Evolutionary conservation across 2,329 filamentous ascomycete species (phyloP).

Genomic region (Ramularia collo-cygni): DNA sequence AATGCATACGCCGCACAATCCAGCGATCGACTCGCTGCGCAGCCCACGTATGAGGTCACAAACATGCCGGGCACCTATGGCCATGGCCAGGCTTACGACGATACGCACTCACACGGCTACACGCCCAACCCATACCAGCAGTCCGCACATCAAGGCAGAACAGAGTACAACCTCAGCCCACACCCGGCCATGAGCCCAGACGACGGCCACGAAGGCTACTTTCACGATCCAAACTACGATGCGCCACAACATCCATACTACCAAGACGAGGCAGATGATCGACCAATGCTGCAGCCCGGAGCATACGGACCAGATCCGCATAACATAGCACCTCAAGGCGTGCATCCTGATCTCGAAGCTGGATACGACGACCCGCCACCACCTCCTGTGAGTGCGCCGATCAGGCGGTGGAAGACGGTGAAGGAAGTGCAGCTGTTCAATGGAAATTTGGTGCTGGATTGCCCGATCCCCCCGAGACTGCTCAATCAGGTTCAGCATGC

Average conservation of each 20-base stretch:
- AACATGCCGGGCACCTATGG: constrained; percentile 59
- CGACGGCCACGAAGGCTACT: constrained; percentile 60
- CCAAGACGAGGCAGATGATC: constrained; percentile 60
- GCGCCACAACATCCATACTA: constrained; percentile 46
- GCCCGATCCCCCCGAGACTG: constrained; percentile 82
- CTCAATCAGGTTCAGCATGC: constrained; percentile 84
- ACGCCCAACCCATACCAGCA: constrained; percentile 36
- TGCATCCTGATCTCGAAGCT: constrained; percentile 29
- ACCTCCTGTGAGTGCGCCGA: constrained; percentile 51
- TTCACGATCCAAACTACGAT: constrained; percentile 53
- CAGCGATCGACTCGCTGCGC: constrained; percentile 71
- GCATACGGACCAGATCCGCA: constrained; percentile 56
- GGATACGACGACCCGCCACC: constrained; percentile 39
- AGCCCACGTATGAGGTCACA: constrained; percentile 74
- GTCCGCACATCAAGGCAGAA: constrained; percentile 35
- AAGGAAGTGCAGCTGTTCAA: constrained; percentile 94
- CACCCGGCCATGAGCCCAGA: constrained; percentile 75
- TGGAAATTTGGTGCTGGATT: constrained; percentile 94
- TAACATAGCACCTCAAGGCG: constrained; percentile 33
- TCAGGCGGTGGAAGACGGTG: constrained; percentile 95
- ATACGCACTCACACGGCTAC: constrained; percentile 39
- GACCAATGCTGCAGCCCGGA: constrained; percentile 68
- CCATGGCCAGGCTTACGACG: constrained; percentile 55
- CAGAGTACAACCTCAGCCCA: constrained; percentile 62
- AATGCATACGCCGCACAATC: constrained; percentile 41